Evolutionary conservation across 805 yeast genomes (phyloP).

Genomic region (Cyberlindnera galapagoensis): DNA sequence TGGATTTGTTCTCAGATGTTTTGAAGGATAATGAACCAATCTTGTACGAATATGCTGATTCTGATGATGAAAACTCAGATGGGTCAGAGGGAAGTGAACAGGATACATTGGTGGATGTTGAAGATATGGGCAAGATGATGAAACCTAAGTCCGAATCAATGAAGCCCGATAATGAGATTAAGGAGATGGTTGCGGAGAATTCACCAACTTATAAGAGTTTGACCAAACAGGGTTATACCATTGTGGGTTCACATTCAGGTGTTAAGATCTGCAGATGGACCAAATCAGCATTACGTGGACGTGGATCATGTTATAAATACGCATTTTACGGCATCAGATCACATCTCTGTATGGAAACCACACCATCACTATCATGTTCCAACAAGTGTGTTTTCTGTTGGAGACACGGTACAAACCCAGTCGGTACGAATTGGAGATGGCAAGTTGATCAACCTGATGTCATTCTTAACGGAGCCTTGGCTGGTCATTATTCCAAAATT

Average conservation of each 20-base stretch:
- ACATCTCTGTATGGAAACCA: slow-evolving; percentile 92
- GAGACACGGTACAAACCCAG: slow-evolving; percentile 97
- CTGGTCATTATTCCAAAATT: slow-evolving; percentile 86
- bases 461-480: slow-evolving; percentile 77
- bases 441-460: slow-evolving; percentile 85
- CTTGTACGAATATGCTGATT: slow-evolving; percentile 51
- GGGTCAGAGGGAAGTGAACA: slow-evolving; percentile 23
- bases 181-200: slow-evolving; percentile 60
- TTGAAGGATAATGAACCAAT: slow-evolving; percentile 70
- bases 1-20: slow-evolving; percentile 48
- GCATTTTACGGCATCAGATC: slow-evolving; percentile 88
- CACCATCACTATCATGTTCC: slow-evolving; percentile 90
- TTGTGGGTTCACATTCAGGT: slow-evolving; percentile 92
- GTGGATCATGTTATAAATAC: slow-evolving; percentile 91
- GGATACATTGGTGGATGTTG: slow-evolving; percentile 65
- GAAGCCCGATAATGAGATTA: slow-evolving; percentile 73
- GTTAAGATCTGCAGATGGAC: slow-evolving; percentile 97
- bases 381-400: slow-evolving; percentile 95
- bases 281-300: slow-evolving; percentile 85
- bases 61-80: slow-evolving; percentile 36
- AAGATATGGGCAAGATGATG: slow-evolving; percentile 66
- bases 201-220: slow-evolving; percentile 63
- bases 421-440: slow-evolving; percentile 96
- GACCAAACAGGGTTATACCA: slow-evolving; percentile 89
- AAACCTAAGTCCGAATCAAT: slow-evolving; percentile 52